phyloP scores from a whole-genome alignment of 2,329 filamentous ascomycete genomes.

The Hymenoscyphus fructigenus region DNA sequence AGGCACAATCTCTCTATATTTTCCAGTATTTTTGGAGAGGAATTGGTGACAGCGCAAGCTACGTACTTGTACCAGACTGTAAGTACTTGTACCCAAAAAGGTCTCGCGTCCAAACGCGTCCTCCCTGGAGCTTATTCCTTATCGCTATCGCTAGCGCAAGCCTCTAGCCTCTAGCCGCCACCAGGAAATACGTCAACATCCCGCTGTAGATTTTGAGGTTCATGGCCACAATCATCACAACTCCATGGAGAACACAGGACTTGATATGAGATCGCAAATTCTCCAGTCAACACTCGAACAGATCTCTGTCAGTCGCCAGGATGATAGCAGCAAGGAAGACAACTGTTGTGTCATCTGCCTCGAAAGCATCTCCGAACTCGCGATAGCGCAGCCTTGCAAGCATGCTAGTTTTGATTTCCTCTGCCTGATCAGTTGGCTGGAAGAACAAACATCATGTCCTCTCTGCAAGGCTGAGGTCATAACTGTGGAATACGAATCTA shows the following conservation, averaged over 20 bases:
- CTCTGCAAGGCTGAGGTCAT: conserved; percentile 64
- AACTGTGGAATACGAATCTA: conserved; percentile 65
- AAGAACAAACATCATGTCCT: conserved; percentile 71
- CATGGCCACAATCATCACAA: neutral
- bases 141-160: conserved; percentile 7
- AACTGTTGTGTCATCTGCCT: conserved; percentile 85
- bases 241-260: conserved; percentile 40
- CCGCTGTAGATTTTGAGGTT: neutral
- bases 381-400: conserved; percentile 71
- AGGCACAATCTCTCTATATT: neutral
- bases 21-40: neutral
- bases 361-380: conserved; percentile 69
- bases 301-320: conserved; percentile 33
- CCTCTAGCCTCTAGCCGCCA: too few relatives aligned
- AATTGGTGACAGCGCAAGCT: neutral
- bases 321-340: conserved; percentile 35
- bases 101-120: conserved; percentile 9
- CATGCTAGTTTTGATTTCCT: conserved; percentile 83
- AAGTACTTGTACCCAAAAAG: neutral
- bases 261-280: conserved; percentile 43
- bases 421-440: conserved; percentile 80
- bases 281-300: conserved; percentile 46
- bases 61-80: neutral
- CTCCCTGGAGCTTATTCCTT: conserved; percentile 4
- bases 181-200: neutral